Percentiles rank a stretch among this genome's conserved stretches.
Conservation (phyloP, 75 land plant species). For the Sequoia sempervirens region DNA sequence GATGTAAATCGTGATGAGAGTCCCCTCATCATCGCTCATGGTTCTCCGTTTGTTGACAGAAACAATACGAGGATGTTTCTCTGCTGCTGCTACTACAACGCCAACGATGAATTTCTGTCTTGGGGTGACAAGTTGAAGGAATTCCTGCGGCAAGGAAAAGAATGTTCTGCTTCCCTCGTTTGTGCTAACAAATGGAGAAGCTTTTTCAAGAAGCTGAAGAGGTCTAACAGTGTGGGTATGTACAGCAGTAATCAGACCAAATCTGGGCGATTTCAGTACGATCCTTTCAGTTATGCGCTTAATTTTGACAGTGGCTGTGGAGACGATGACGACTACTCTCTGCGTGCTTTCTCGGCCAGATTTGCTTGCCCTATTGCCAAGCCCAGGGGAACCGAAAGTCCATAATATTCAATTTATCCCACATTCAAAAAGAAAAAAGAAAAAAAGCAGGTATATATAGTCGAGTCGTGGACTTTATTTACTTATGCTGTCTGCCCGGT, state of each 20-base stretch:
- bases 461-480: too few relatives aligned
- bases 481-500: too few relatives aligned
- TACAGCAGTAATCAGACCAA: neutral
- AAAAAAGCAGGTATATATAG: too few relatives aligned
- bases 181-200: neutral
- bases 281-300: constrained; percentile 24
- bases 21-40: neutral
- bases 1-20: neutral
- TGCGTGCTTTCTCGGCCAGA: constrained; percentile 20
- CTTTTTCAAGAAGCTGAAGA: neutral
- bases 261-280: constrained; percentile 20
- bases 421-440: too few relatives aligned
- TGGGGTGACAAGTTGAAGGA: neutral
- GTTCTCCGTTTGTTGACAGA: neutral
- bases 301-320: constrained; percentile 28
- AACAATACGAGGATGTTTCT: neutral
- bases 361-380: constrained; percentile 17
- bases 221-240: too few relatives aligned
- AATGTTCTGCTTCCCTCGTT: neutral
- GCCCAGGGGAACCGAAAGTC: neutral
- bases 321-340: constrained; percentile 10
- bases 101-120: neutral
- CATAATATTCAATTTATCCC: too few relatives aligned
- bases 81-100: neutral
- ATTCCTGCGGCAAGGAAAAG: neutral